Conservation (phyloP, 129 eudicot genomes). For the Calendula officinalis region DNA sequence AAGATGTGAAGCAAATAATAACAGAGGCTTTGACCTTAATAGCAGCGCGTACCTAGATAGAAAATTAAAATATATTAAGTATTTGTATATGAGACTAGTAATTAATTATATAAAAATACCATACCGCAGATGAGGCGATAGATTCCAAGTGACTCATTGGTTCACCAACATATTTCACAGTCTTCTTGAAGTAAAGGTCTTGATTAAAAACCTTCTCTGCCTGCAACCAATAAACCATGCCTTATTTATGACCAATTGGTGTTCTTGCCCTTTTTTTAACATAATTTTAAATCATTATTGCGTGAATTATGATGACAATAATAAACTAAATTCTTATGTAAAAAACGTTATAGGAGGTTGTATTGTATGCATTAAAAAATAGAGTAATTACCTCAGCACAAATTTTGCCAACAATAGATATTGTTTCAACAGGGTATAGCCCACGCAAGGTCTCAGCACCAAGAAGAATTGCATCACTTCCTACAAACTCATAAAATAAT, state of each 20-base stretch:
- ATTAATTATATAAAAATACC: background rate
- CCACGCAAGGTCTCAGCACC: conserved; percentile 82
- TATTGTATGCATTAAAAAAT: background rate
- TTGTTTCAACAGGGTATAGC: conserved; percentile 64
- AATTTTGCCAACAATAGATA: conserved; percentile 63
- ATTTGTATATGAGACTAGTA: background rate
- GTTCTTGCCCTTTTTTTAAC: background rate
- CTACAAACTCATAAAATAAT: conserved; percentile 26
- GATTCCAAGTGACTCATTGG: conserved; percentile 67
- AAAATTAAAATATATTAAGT: background rate
- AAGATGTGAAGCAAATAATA: conserved; percentile 66
- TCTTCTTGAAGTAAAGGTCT: conserved; percentile 62
- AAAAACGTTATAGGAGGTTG: too few relatives aligned
- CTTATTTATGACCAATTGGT: too few relatives aligned
- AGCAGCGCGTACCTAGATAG: conserved; percentile 56
- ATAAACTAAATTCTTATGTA: too few relatives aligned
- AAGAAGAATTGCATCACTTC: conserved; percentile 77
- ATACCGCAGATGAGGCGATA: conserved; percentile 68
- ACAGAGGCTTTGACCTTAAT: conserved; percentile 72
- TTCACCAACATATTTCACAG: conserved; percentile 67
- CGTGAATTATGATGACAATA: too few relatives aligned
- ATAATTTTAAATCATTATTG: background rate
- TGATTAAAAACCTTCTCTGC: conserved; percentile 70
- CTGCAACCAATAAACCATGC: conserved; percentile 36
- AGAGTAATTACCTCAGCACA: conserved; percentile 51